Evolutionary conservation across 2,329 filamentous ascomycete species (phyloP), one percentile per base, ranked within the genome.

Genomic region (Aspergillus hiratsukae): DNA sequence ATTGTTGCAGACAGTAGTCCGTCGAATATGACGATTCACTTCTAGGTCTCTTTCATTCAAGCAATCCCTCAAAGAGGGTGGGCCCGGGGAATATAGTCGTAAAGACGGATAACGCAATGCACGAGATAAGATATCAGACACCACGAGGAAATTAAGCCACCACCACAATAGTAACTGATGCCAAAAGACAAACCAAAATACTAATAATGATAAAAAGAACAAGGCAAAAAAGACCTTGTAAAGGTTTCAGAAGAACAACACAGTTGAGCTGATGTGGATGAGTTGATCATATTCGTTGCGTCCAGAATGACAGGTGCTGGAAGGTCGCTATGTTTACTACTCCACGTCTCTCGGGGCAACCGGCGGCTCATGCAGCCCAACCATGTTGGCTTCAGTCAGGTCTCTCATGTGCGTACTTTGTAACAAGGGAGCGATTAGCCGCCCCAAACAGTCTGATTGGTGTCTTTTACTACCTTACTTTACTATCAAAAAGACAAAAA

Each of bases 1-100:
- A 88, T 88, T 67, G 63, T 73, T 57, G 56, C 56, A 54, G 55
- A 55, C 58, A 64, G 56, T 52, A 52, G 43, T 56, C 41, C 45
- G 53, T 57, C 53, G 29, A 52, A 21, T 57, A 49, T 60, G 50
- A 66, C 57, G 70, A 74, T 67, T 64, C 61, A 69, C 64, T 69
- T 65, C 69, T 70, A 73, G 71, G 69, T 66, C 71, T 63, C 69
- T 67, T 69, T 71, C 71, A 65, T 64, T 52, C 49, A 53, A 60
- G 59, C 58, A 61, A 41, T n/a, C 57, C 45, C 35, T 28, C 58
- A 56, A 56, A 54, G 60, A 60, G 53, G 51, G 45, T 49, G 41
- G 40, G 61, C 56, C 29, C 35, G 54, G 27, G 54, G 43, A 53
- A 35, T n/a, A 40, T 23, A 57, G 56, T 17, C 40, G 46, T 52